Conservation (phyloP, 495 filamentous ascomycete species). For the Lasiosphaeria miniovina region DNA sequence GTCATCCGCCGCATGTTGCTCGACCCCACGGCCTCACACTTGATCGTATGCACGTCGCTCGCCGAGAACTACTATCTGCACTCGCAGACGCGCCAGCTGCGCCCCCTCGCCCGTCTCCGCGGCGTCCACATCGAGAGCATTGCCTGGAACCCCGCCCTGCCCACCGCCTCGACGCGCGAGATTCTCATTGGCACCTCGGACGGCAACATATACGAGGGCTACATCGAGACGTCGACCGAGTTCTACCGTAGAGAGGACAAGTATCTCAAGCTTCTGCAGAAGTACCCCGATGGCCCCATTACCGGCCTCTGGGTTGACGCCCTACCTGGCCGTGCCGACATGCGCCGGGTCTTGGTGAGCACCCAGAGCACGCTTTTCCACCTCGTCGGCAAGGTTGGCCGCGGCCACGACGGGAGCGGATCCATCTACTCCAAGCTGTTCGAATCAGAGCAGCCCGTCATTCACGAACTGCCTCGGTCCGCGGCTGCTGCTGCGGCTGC, state of each 20-base stretch:
- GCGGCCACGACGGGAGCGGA: conserved; percentile 74
- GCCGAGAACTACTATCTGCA: conserved; percentile 98
- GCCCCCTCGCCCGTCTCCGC: conserved; percentile 76
- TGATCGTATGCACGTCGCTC: conserved; percentile 84
- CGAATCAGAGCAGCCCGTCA: conserved; percentile 73
- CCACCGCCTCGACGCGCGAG: conserved; percentile 89
- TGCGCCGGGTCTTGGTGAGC: conserved; percentile 70
- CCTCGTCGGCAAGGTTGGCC: conserved; percentile 71
- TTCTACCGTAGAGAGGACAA: conserved; percentile 94
- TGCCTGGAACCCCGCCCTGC: conserved; percentile 96
- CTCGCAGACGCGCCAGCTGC: conserved; percentile 84
- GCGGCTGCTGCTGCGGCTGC: conserved; percentile 51
- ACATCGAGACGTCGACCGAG: conserved; percentile 87
- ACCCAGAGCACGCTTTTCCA: conserved; percentile 74
- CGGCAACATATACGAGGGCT: conserved; percentile 93
- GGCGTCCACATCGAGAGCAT: conserved; percentile 83
- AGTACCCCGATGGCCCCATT: conserved; percentile 70
- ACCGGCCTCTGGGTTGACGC: conserved; percentile 79
- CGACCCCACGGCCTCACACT: conserved; percentile 91
- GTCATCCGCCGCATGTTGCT: conserved; percentile 94
- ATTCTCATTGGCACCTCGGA: conserved; percentile 91
- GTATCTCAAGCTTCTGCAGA: conserved; percentile 79
- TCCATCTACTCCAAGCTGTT: conserved; percentile 85
- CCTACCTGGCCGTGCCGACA: conserved; percentile 62
- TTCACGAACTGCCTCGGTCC: conserved; percentile 62